phyloP scores from a whole-genome alignment of 2,329 filamentous ascomycete species.

The Septoria linicola region DNA sequence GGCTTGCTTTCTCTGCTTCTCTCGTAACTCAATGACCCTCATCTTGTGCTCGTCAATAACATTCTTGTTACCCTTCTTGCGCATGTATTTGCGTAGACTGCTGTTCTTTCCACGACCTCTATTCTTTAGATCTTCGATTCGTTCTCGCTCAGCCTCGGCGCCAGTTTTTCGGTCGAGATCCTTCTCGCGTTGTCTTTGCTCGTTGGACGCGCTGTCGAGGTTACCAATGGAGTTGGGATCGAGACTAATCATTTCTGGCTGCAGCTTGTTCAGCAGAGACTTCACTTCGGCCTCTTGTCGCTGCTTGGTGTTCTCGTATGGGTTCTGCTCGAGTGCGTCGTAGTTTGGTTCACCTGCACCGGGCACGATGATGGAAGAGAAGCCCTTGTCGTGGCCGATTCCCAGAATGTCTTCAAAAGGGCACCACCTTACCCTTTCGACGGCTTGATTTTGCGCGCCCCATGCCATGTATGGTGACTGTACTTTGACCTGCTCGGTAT shows the following conservation, averaged over 20 bases:
- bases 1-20: slow-evolving; percentile 65
- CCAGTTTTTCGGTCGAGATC: slow-evolving; percentile 69
- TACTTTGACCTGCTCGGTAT: slow-evolving; percentile 70
- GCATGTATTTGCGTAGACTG: slow-evolving; percentile 78
- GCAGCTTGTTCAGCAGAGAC: slow-evolving; percentile 85
- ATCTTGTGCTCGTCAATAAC: slow-evolving; percentile 94
- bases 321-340: slow-evolving; percentile 89
- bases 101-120: slow-evolving; percentile 86
- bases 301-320: slow-evolving; percentile 90
- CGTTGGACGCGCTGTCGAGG: slow-evolving; percentile 75
- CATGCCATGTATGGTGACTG: slow-evolving; percentile 90
- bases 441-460: slow-evolving; percentile 78
- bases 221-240: slow-evolving; percentile 90
- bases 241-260: slow-evolving; percentile 94
- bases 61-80: slow-evolving; percentile 91
- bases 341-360: slow-evolving; percentile 97
- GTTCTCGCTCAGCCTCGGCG: slow-evolving; percentile 50
- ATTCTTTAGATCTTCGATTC: slow-evolving; percentile 65
- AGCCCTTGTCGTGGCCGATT: slow-evolving; percentile 78
- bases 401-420: slow-evolving; percentile 93
- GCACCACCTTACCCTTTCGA: slow-evolving; percentile 86
- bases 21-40: slow-evolving; percentile 78
- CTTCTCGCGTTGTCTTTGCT: slow-evolving; percentile 72
- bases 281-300: slow-evolving; percentile 90
- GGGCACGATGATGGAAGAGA: slow-evolving; percentile 85